Percentiles rank a stretch among this genome's conserved stretches.
Evolutionary conservation across 1,139 yeast species (phyloP).

Genomic region (Yamadazyma jaroonii): DNA sequence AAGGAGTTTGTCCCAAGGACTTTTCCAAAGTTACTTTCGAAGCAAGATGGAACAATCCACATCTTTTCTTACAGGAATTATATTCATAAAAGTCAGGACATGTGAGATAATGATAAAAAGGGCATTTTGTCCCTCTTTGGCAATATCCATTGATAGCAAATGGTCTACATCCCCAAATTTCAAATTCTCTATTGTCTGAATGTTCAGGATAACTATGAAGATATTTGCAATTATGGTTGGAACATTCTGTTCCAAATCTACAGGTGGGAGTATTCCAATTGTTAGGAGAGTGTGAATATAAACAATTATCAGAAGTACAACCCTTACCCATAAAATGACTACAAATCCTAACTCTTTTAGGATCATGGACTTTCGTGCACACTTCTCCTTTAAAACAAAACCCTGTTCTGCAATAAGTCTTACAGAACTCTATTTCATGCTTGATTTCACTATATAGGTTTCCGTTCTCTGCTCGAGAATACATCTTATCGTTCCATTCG

Average conservation of each 20-base stretch:
- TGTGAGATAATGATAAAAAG: slow-evolving; percentile 53
- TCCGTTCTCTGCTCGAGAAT: slow-evolving; percentile 27
- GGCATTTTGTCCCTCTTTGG: slow-evolving; percentile 56
- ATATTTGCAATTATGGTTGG: slow-evolving; percentile 53
- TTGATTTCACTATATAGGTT: slow-evolving; percentile 16
- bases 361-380: slow-evolving; percentile 58
- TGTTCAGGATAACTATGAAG: slow-evolving; percentile 29
- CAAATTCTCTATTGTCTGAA: neutral
- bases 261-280: slow-evolving; percentile 71
- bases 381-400: slow-evolving; percentile 49
- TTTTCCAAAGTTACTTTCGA: neutral
- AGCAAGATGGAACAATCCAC: slow-evolving; percentile 18
- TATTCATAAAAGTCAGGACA: slow-evolving; percentile 72
- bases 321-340: slow-evolving; percentile 42
- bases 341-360: slow-evolving; percentile 53
- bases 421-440: slow-evolving; percentile 25
- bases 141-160: slow-evolving; percentile 74
- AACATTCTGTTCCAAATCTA: slow-evolving; percentile 51
- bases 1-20: neutral
- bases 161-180: slow-evolving; percentile 52
- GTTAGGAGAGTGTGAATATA: slow-evolving; percentile 53
- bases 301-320: slow-evolving; percentile 52
- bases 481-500: slow-evolving; percentile 30
- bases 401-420: slow-evolving; percentile 40
- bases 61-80: slow-evolving; percentile 55